phyloP scores from a whole-genome alignment of 441 rosid genomes.

The Pelargonium cotyledonis region DNA sequence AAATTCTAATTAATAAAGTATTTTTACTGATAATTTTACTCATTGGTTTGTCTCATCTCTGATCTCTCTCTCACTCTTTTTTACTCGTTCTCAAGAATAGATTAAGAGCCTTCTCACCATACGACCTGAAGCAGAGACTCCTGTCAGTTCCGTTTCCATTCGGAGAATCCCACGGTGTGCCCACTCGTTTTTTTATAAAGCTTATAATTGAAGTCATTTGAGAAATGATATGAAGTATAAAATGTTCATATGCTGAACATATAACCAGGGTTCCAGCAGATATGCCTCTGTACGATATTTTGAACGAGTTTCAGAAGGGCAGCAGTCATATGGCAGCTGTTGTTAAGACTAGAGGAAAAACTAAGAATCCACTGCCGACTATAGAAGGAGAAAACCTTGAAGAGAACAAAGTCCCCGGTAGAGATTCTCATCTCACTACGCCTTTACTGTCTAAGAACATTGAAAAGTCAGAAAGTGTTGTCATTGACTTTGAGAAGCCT shows the following conservation, averaged over 20 bases:
- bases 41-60: background rate
- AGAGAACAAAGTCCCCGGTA: constrained; percentile 32
- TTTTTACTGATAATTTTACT: no score
- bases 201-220: background rate
- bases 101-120: constrained; percentile 94
- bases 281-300: constrained; percentile 87
- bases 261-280: constrained; percentile 74
- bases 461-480: constrained; percentile 46
- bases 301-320: constrained; percentile 96
- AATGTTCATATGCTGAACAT: constrained; percentile 10
- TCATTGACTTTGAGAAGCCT: constrained; percentile 59
- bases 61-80: background rate
- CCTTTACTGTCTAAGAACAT: constrained; percentile 54
- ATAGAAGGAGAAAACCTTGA: constrained; percentile 35
- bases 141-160: constrained; percentile 89
- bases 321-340: constrained; percentile 99
- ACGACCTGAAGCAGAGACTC: constrained; percentile 94
- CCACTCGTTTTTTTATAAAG: background rate
- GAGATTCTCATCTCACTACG: constrained; percentile 48
- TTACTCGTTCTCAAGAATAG: constrained; percentile 16
- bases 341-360: constrained; percentile 64
- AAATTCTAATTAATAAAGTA: no score
- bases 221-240: background rate
- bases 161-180: constrained; percentile 81
- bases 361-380: constrained; percentile 33